Conservation (phyloP, 352 stramenopile genomes). For the Pythium monospermum region DNA sequence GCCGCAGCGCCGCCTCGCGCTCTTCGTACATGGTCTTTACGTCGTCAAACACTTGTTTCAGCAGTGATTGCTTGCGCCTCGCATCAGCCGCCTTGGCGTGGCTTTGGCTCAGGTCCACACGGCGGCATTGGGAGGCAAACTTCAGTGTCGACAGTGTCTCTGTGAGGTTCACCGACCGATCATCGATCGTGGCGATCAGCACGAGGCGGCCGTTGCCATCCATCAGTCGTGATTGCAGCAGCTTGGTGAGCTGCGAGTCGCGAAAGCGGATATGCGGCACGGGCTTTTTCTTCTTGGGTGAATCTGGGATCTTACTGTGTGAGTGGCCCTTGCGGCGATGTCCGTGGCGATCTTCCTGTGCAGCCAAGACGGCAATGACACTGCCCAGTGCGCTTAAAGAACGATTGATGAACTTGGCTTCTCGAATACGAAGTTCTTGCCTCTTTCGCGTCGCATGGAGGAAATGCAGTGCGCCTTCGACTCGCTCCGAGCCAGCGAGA, state of each 20-base stretch:
- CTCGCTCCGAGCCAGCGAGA: slow-evolving; percentile 59
- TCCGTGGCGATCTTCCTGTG: slow-evolving; percentile 4
- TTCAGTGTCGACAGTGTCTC: slow-evolving; percentile 76
- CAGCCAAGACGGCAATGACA: slow-evolving; percentile 52
- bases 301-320: no score
- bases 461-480: slow-evolving; percentile 49
- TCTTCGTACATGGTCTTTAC: slow-evolving; percentile 50
- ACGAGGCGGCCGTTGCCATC: slow-evolving; percentile 37
- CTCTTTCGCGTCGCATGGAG: slow-evolving; percentile 39
- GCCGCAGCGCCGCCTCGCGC: slow-evolving; percentile 37
- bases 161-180: slow-evolving; percentile 39
- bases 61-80: slow-evolving; percentile 18
- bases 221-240: slow-evolving; percentile 50
- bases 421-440: slow-evolving; percentile 59
- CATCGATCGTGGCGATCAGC: slow-evolving; percentile 62
- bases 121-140: slow-evolving; percentile 62
- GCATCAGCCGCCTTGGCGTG: slow-evolving; percentile 2
- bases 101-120: slow-evolving; percentile 39
- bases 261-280: slow-evolving; percentile 46
- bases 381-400: slow-evolving; percentile 63
- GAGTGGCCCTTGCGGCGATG: no score
- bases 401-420: slow-evolving; percentile 78
- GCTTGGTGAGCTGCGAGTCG: slow-evolving; percentile 73
- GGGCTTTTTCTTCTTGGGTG: neutral
- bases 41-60: slow-evolving; percentile 43